A percentile compares a stretch with the other conserved stretches of the same genome.
phyloP scores from a whole-genome alignment of 306 rosid genomes.

The Castanospermum australe region DNA sequence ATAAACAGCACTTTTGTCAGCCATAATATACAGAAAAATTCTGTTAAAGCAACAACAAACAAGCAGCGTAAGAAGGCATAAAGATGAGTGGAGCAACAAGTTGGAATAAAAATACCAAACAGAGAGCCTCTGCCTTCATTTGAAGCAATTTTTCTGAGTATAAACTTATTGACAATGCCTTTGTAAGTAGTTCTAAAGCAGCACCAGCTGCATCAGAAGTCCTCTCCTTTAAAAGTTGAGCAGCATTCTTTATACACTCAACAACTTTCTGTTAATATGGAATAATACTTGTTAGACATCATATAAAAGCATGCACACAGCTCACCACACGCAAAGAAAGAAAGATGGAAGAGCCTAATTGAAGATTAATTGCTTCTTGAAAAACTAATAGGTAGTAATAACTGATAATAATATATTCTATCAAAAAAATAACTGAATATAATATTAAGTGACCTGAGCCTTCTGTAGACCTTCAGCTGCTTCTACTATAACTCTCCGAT shows the following conservation, averaged over 20 bases:
- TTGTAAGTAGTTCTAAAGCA: slow-evolving; percentile 64
- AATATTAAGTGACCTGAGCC: slow-evolving; percentile 54
- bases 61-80: neutral
- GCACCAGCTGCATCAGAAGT: slow-evolving; percentile 61
- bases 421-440: neutral
- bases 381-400: slow-evolving; percentile 5
- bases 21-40: slow-evolving; percentile 11
- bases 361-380: slow-evolving; percentile 8
- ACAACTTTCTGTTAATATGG: slow-evolving; percentile 64
- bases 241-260: slow-evolving; percentile 48
- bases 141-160: slow-evolving; percentile 85
- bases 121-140: slow-evolving; percentile 90
- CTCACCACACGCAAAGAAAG: neutral
- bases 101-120: slow-evolving; percentile 50
- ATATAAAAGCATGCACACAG: slow-evolving; percentile 2
- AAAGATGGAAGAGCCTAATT: slow-evolving; percentile 9
- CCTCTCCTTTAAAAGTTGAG: slow-evolving; percentile 64
- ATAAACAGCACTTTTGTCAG: slow-evolving; percentile 27
- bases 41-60: neutral
- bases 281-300: slow-evolving; percentile 24
- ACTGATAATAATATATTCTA: slow-evolving; percentile 1
- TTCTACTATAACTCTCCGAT: slow-evolving; percentile 74
- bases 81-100: slow-evolving; percentile 19
- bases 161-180: slow-evolving; percentile 68
- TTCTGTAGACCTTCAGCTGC: slow-evolving; percentile 83